Percentiles rank a stretch among this genome's conserved stretches.
These are phyloP conservation scores for Capsella bursapastoris DNA, from an alignment of 345 rosid species.

Conservation along the genomic window DNA sequence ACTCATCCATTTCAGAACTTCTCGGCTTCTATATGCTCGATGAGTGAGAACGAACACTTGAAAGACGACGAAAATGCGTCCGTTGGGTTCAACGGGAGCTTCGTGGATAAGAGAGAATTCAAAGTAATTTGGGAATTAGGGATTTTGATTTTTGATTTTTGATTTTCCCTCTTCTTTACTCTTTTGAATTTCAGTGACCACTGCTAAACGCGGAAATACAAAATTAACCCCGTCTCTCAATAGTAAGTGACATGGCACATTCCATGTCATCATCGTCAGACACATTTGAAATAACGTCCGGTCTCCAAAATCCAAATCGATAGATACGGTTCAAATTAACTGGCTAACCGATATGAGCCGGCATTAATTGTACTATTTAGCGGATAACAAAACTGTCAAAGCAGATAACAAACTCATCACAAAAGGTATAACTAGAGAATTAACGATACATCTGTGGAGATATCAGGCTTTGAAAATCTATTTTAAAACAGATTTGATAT, in stretches of 20 bases:
- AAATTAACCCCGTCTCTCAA: neutral
- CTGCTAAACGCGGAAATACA: neutral
- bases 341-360: slow-evolving; percentile 4
- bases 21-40: neutral
- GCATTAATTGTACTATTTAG: neutral
- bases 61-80: slow-evolving; percentile 11
- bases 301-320: neutral
- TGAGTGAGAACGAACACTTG: neutral
- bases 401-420: neutral
- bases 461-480: slow-evolving; percentile 8
- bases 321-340: neutral
- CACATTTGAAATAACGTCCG: neutral
- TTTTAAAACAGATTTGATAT: slow-evolving; percentile 25
- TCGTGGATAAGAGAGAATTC: slow-evolving; percentile 12
- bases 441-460: neutral
- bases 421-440: neutral
- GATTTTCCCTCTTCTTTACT: slow-evolving; percentile 54
- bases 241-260: neutral
- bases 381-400: neutral
- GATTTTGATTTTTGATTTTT: slow-evolving; percentile 24
- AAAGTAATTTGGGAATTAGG: slow-evolving; percentile 39
- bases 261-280: neutral
- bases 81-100: slow-evolving; percentile 26
- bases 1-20: slow-evolving; percentile 59
- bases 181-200: slow-evolving; percentile 46